Conservation (phyloP, 2,329 filamentous ascomycete genomes). For the Helicocarpus griseus region DNA sequence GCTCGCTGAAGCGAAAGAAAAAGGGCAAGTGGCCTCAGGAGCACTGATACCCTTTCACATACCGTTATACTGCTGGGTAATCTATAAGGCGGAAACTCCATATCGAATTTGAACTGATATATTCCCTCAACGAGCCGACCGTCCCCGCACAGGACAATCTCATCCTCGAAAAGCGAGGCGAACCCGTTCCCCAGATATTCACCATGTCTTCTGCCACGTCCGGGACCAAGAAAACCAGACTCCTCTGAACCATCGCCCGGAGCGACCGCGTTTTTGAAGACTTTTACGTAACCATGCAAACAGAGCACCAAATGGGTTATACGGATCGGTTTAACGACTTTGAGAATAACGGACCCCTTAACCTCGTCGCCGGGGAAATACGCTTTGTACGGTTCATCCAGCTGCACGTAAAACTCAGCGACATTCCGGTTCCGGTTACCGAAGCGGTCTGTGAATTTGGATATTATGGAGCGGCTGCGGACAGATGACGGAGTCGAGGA, state of each 20-base stretch:
- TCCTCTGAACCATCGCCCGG: conserved; percentile 45
- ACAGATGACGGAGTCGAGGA: conserved; percentile 28
- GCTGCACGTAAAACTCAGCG: conserved; percentile 52
- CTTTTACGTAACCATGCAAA: conserved; percentile 55
- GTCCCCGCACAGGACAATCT: conserved; percentile 54
- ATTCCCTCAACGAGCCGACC: conserved; percentile 54
- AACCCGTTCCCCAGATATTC: conserved; percentile 56
- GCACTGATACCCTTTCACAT: conserved; percentile 31
- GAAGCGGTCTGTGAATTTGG: conserved; percentile 48
- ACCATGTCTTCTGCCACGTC: conserved; percentile 41
- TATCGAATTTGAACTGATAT: conserved; percentile 57
- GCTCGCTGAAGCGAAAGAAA: not conserved
- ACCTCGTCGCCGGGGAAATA: conserved; percentile 55
- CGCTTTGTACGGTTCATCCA: conserved; percentile 53
- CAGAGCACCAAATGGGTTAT: conserved; percentile 56
- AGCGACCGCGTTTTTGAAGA: conserved; percentile 52
- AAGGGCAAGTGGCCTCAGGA: conserved; percentile 5
- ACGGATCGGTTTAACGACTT: conserved; percentile 49
- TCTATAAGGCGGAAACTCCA: conserved; percentile 50
- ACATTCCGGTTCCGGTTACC: conserved; percentile 45
- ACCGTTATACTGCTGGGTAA: conserved; percentile 88
- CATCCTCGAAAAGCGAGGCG: conserved; percentile 55
- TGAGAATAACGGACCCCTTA: conserved; percentile 50
- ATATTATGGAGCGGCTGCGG: conserved; percentile 38
- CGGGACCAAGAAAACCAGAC: conserved; percentile 42